phyloP scores from a whole-genome alignment of 2,329 filamentous ascomycete species.

The Passalora sequoiae region DNA sequence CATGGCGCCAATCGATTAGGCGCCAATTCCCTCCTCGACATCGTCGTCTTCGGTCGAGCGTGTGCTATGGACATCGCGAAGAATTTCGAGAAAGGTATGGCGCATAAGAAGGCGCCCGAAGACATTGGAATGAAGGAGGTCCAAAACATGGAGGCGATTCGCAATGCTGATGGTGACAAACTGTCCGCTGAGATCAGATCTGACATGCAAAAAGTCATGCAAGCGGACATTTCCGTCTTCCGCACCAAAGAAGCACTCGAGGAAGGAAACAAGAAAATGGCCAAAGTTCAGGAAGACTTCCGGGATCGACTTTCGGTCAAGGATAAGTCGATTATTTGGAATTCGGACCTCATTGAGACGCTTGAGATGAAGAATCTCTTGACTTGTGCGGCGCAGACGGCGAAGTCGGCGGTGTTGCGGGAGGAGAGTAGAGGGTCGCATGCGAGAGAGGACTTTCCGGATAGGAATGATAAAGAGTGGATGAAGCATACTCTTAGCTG shows the following conservation, averaged over 20 bases:
- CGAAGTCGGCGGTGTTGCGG: slow-evolving; percentile 40
- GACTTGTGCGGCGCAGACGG: slow-evolving; percentile 45
- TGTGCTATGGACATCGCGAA: slow-evolving; percentile 40
- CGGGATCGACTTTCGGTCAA: slow-evolving; percentile 34
- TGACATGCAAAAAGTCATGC: slow-evolving; percentile 46
- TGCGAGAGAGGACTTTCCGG: slow-evolving; percentile 45
- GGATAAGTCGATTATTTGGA: slow-evolving; percentile 47
- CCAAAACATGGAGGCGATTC: slow-evolving; percentile 34
- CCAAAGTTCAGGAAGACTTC: slow-evolving; percentile 36
- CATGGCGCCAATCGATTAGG: slow-evolving; percentile 47
- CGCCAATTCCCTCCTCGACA: slow-evolving; percentile 47
- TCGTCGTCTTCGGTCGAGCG: slow-evolving; percentile 48
- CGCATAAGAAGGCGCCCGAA: slow-evolving; percentile 33
- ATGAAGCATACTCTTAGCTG: slow-evolving; percentile 47
- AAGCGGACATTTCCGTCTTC: slow-evolving; percentile 44
- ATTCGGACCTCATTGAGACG: slow-evolving; percentile 46
- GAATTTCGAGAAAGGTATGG: slow-evolving; percentile 36
- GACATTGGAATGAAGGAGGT: slow-evolving; percentile 30
- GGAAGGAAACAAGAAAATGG: slow-evolving; percentile 33
- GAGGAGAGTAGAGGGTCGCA: slow-evolving; percentile 46
- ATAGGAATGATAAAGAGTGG: slow-evolving; percentile 41
- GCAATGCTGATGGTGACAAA: slow-evolving; percentile 36
- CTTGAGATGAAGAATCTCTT: slow-evolving; percentile 45
- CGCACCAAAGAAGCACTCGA: slow-evolving; percentile 38
- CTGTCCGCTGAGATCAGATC: slow-evolving; percentile 37